phyloP scores from a whole-genome alignment of 768 basidiomycete species.

The Tephrocybe sp. region DNA sequence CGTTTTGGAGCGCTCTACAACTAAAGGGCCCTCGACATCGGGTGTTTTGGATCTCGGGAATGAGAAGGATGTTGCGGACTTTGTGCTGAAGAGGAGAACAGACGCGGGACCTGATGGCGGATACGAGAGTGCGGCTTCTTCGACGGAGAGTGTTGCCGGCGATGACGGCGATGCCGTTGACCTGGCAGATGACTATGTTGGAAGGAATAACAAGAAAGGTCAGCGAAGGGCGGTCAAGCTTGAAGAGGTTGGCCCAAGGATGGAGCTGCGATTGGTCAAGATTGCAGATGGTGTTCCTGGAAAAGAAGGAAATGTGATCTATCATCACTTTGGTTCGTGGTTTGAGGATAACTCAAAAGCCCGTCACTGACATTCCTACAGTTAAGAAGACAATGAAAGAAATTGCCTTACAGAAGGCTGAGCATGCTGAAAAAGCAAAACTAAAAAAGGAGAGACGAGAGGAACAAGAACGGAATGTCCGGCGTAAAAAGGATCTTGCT shows the following conservation, averaged over 20 bases:
- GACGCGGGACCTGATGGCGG: constrained; percentile 63
- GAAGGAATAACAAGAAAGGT: constrained; percentile 90
- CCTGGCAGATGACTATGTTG: constrained; percentile 91
- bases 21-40: constrained; percentile 31
- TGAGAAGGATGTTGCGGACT: constrained; percentile 95
- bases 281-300: constrained; percentile 93
- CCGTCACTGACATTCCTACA: constrained; percentile 29
- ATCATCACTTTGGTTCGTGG: constrained; percentile 86
- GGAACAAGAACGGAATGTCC: constrained; percentile 91
- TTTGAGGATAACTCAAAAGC: constrained; percentile 3
- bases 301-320: constrained; percentile 89
- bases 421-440: constrained; percentile 75
- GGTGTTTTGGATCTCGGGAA: constrained; percentile 76
- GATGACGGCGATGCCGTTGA: constrained; percentile 82
- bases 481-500: constrained; percentile 62
- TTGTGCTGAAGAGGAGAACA: constrained; percentile 72
- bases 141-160: constrained; percentile 77
- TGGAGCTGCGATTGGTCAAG: constrained; percentile 92
- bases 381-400: constrained; percentile 90
- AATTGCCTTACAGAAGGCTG: constrained; percentile 58
- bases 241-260: constrained; percentile 92
- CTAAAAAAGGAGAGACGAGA: constrained; percentile 75
- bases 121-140: constrained; percentile 80
- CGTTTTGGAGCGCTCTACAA: constrained; percentile 63
- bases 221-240: constrained; percentile 87